Base-by-base conservation (phyloP, 1,284 basidiomycete genomes). In the Pyrrhoderma noxium region DNA sequence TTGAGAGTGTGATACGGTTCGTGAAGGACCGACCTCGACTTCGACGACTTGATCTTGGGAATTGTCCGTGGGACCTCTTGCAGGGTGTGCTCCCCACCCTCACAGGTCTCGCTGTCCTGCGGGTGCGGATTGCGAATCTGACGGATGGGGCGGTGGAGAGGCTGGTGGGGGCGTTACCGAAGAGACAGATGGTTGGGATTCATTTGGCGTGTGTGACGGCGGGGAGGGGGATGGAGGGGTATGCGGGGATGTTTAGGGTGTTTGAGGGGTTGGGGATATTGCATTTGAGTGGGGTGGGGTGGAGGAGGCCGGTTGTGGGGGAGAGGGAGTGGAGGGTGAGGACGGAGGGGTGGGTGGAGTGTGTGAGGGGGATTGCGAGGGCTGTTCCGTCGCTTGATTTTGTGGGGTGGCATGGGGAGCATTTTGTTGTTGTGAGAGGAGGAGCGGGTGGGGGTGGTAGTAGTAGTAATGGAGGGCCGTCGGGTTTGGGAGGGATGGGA, bases 341-440 rank as follows among this genome's bases (percentile, higher is more conserved):
- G 59, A 80, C 75, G 3, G 78, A 77, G 22, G 52, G 71, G n/a
- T 82, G 80, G 79, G 66, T 67, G 25, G 68, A 71, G 2, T 69
- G 66, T 50, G 76, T 75, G 21, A 67, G 73, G 16, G 69, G 68
- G 55, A 69, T 82, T 50, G 79, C 80, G 0, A 60, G 63, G 5
- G 61, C 62, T 21, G 56, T 83, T 1, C 75, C 74, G 1, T 71
- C 71, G 16, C 58, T 83, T 38, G 80, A 84, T 63, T 84, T 82
- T 56, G 62, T 83, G 1, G 80, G 80, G 9, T 84, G 80, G 80
- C 77, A 82, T 62, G 77, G 79, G 25, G 80, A 83, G 62, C 79
- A 81, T 62, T 82, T 79, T 60, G 79, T 79, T 53, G 75, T 83
- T 46, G 75, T 77, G 41, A 69, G 77, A 25, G 61, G 59, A 14